Base-by-base conservation (phyloP, 2,329 filamentous ascomycete species). In the Botrytis fragariae region DNA sequence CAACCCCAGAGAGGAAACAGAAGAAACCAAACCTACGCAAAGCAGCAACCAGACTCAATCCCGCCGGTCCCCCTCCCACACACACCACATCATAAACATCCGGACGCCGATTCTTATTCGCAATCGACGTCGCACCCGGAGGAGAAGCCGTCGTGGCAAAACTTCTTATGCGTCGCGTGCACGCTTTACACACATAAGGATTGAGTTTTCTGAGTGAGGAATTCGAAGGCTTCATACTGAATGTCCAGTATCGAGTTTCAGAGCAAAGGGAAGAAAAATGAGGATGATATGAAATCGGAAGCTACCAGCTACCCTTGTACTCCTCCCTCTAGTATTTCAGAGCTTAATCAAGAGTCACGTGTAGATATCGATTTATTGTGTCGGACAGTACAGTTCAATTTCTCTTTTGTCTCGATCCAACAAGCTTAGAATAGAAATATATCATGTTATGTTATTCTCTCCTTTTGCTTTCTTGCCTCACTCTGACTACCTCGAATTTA, bases 11-110 rank as follows among this genome's bases (percentile, higher is more conserved):
- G 3, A 25, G 44, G 18, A 4, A 2, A 69, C 29, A 7, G 25
- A 72, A 32, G 48, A 12, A 64, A 29, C 87, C 78, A 14, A 64
- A 37, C 87, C 78, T 86, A 95, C 93, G 91, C 61, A 96, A 86
- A 77, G 93, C 92, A 74, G 92, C 89, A 72, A 95, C 84, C 45
- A 97, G 87, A 79, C 94, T 97, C 73, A 99, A 86, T 72, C 95
- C 95, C 62, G 94, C 81, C 37, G 80, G 80, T 60, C 81, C 81
- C 37, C 81, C 81, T 48, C 81, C 81, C 59, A 82, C 79, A 64
- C 81, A 82, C 32, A 82, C 80, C 10, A 82, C 77, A 77, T 82
- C 80, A 71, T 80, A 82, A 29, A 81, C 74, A 5, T 80, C 79
- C 44, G 78, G 76, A 29, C n/a, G 48, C 9, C n/a, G n/a, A n/a